Percentiles rank a stretch among this genome's conserved stretches.
Conservation (phyloP, 257 asterid genomes). For the Oldenlandia corymbosa region DNA sequence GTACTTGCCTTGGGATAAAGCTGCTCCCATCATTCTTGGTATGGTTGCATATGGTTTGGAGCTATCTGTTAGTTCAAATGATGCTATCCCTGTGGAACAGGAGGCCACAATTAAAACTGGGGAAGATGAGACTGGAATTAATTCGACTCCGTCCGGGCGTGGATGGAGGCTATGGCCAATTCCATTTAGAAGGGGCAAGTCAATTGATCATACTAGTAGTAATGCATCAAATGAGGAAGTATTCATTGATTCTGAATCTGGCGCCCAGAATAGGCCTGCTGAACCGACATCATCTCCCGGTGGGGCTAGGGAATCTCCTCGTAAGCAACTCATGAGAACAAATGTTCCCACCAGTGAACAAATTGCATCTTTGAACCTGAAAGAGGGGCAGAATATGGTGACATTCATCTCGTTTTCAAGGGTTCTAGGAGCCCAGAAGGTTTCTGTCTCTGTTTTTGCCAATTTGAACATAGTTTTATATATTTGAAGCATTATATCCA, state of each 20-base stretch:
- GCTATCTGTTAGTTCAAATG: slow-evolving; percentile 42
- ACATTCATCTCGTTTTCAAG: slow-evolving; percentile 75
- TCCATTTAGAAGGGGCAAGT: slow-evolving; percentile 79
- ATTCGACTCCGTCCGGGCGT: slow-evolving; percentile 52
- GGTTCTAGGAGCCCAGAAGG: slow-evolving; percentile 94
- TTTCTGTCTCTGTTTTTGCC: slow-evolving; percentile 18
- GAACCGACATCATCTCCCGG: slow-evolving; percentile 33
- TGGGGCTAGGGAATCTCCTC: slow-evolving; percentile 51
- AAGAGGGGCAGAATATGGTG: slow-evolving; percentile 94
- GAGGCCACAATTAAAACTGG: slow-evolving; percentile 34
- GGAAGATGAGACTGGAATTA: slow-evolving; percentile 36
- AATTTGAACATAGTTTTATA: background rate
- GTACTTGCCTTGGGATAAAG: slow-evolving; percentile 80
- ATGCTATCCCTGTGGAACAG: slow-evolving; percentile 50
- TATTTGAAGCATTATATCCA: background rate
- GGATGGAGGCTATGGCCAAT: slow-evolving; percentile 97
- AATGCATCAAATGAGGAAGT: slow-evolving; percentile 52
- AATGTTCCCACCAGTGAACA: slow-evolving; percentile 92
- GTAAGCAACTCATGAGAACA: slow-evolving; percentile 73
- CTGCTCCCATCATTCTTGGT: slow-evolving; percentile 68
- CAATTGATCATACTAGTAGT: slow-evolving; percentile 57
- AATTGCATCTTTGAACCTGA: slow-evolving; percentile 78
- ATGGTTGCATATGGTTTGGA: slow-evolving; percentile 64
- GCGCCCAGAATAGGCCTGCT: slow-evolving; percentile 32
- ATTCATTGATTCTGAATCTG: slow-evolving; percentile 53